Conservation (phyloP, 441 rosid species). For the Daphne laureola region DNA sequence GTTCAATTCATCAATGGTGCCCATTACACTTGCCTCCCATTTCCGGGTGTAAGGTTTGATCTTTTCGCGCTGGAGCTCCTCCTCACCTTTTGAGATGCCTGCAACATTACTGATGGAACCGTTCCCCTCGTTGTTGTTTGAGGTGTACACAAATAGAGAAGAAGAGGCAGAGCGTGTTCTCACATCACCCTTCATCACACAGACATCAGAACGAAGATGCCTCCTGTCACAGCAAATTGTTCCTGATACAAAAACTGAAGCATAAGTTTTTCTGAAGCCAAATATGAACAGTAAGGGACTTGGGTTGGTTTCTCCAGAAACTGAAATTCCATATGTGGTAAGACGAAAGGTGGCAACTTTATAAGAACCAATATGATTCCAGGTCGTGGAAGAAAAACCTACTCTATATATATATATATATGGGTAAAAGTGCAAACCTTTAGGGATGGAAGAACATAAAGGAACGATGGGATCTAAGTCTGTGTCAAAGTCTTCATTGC, state of each 20-base stretch:
- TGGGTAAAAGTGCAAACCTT: constrained; percentile 35
- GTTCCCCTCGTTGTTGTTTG: constrained; percentile 17
- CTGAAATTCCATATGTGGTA: too few relatives aligned
- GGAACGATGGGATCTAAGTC: constrained; percentile 27
- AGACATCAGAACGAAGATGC: constrained; percentile 57
- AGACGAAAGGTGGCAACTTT: too few relatives aligned
- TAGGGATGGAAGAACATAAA: constrained; percentile 41
- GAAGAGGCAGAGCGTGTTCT: constrained; percentile 62
- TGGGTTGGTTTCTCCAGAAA: too few relatives aligned
- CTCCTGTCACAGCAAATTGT: constrained; percentile 82
- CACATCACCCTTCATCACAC: constrained; percentile 82
- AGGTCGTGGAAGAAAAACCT: too few relatives aligned
- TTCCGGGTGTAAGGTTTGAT: constrained; percentile 88
- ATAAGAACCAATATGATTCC: too few relatives aligned
- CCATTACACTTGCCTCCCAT: constrained; percentile 86
- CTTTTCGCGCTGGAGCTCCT: constrained; percentile 41
- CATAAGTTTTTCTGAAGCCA: background rate
- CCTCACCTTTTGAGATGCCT: constrained; percentile 9
- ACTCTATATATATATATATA: too few relatives aligned
- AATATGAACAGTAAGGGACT: background rate
- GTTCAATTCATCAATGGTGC: constrained; percentile 58
- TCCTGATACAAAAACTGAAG: constrained; percentile 33
- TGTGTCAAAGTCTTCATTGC: constrained; percentile 23
- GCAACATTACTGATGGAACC: constrained; percentile 19
- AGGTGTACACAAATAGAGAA: constrained; percentile 50